Base-by-base conservation (phyloP, 495 filamentous ascomycete genomes). In the Penicillium parvum region DNA sequence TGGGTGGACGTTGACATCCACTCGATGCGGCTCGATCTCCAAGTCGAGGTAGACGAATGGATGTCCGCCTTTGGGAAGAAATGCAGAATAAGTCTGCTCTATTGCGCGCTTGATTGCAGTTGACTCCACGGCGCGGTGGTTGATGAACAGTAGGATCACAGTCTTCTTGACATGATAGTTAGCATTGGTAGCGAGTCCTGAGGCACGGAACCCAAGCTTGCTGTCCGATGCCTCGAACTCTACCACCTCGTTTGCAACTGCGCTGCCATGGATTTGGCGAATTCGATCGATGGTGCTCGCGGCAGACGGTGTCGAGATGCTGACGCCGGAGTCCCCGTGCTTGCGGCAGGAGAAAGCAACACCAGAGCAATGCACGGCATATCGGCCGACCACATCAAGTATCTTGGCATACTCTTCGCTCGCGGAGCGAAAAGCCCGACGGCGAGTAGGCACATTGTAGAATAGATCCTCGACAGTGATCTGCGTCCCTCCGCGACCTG, bases 321-420 rank as follows among this genome's bases (percentile, higher is more conserved):
- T 84, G 9, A 78, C 84, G 7, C 81, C 81, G 5, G 88, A 78
- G 47, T 96, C 91, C 25, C 92, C 94, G 57, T 92, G 83, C 64
- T 96, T 99, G 62, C 96, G 96, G 65, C 90, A 96, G 6, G 89
- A 90, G 57, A 99, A 97, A 8, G 86, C 86, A 8, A 97, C 91
- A 18, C 85, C 82, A 22, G 75, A 69, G 55, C 94, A 96, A 66
- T 99, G 94, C n/a, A 99, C 81, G 12, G 94, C 89, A 66, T 96
- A 96, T 27, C 87, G 81, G 10, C 94, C 88, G 19, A 97, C 87
- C 41, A 96, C 80, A 62, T 97, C 92, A 7, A 96, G 83, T 35
- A 99, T 96, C 65, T 99, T 97, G 45, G 92, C 87, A 63, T 95
- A 97, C 65, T 99, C 94, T 62, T 97, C 94, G 26, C 89, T 89